These are phyloP conservation scores for Cladosporium sp. DNA, from an alignment of 2,329 filamentous ascomycete genomes.

Conservation along the genomic window DNA sequence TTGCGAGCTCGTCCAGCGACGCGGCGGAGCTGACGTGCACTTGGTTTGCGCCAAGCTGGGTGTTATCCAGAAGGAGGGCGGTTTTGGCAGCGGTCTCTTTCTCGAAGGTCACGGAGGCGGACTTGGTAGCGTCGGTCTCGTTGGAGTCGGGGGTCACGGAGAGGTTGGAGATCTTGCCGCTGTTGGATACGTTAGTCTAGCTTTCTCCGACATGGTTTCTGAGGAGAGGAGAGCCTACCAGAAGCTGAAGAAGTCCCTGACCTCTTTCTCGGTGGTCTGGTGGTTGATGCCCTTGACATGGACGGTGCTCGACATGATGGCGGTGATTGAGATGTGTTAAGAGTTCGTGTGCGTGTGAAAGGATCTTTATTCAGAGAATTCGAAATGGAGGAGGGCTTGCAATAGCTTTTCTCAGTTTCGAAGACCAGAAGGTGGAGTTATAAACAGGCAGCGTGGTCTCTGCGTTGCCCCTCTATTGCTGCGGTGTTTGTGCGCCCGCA, in stretches of 20 bases:
- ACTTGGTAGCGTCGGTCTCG: slow-evolving; percentile 59
- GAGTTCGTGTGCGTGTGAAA: too few relatives aligned
- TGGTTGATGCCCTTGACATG: slow-evolving; percentile 83
- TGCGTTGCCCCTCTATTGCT: neutral
- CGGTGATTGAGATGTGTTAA: neutral
- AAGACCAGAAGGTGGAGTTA: neutral
- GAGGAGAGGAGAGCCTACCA: slow-evolving; percentile 49
- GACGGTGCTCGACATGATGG: slow-evolving; percentile 58
- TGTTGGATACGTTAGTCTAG: slow-evolving; percentile 31
- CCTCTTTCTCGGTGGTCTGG: slow-evolving; percentile 79
- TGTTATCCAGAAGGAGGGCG: slow-evolving; percentile 93
- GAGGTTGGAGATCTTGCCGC: slow-evolving; percentile 85
- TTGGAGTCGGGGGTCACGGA: slow-evolving; percentile 59
- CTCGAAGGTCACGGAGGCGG: slow-evolving; percentile 90
- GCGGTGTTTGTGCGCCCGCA: neutral
- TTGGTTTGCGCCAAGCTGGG: slow-evolving; percentile 69
- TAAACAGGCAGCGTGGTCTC: neutral
- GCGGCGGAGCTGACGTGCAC: slow-evolving; percentile 73
- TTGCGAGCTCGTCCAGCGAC: slow-evolving; percentile 57
- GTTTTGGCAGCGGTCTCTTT: slow-evolving; percentile 96
- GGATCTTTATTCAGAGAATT: too few relatives aligned
- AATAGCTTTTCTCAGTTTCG: neutral
- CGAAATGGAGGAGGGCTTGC: too few relatives aligned
- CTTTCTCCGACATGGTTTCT: neutral
- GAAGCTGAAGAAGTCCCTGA: slow-evolving; percentile 97